These are phyloP conservation scores for Strigomonas culicis DNA, from an alignment of 208 protist species.

Conservation along the genomic window DNA sequence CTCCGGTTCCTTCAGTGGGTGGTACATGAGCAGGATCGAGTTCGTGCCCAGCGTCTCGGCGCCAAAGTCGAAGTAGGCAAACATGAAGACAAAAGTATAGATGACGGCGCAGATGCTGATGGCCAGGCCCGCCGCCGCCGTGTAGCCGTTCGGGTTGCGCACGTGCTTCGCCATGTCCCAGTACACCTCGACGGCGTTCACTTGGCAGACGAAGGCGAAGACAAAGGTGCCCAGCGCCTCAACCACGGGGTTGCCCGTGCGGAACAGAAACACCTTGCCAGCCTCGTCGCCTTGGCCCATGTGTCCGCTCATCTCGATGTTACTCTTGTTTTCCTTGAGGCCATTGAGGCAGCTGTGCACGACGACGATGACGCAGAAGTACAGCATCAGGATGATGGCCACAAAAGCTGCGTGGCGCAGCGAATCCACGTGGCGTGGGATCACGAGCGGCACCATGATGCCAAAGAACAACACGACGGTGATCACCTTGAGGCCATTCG, in stretches of 20 bases:
- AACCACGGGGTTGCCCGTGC: constrained; percentile 17
- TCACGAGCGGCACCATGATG: constrained; percentile 31
- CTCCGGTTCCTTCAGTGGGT: constrained; percentile 26
- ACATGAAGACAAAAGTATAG: constrained; percentile 30
- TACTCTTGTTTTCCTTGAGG: constrained; percentile 10
- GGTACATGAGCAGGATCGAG: constrained; percentile 30
- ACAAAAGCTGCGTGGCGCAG: constrained; percentile 31
- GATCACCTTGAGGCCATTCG: constrained; percentile 16
- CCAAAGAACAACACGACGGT: constrained; percentile 21
- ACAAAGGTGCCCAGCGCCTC: constrained; percentile 20
- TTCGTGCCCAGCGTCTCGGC: constrained; percentile 9
- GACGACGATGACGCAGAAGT: constrained; percentile 26
- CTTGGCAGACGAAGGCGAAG: constrained; percentile 39
- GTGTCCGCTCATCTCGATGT: constrained; percentile 12
- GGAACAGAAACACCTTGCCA: constrained; percentile 20
- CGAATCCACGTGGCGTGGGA: constrained; percentile 35
- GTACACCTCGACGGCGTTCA: constrained; percentile 42
- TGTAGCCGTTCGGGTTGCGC: constrained; percentile 18
- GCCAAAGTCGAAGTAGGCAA: constrained; percentile 51
- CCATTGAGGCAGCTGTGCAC: constrained; percentile 19
- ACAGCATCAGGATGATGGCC: constrained; percentile 29
- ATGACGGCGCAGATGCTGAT: constrained; percentile 31
- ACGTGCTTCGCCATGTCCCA: constrained; percentile 27
- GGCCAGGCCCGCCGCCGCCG: constrained; percentile 18
- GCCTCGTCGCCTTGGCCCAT: neutral